Base-by-base conservation (phyloP, 306 rosid genomes). In the Canavalia gladiata region DNA sequence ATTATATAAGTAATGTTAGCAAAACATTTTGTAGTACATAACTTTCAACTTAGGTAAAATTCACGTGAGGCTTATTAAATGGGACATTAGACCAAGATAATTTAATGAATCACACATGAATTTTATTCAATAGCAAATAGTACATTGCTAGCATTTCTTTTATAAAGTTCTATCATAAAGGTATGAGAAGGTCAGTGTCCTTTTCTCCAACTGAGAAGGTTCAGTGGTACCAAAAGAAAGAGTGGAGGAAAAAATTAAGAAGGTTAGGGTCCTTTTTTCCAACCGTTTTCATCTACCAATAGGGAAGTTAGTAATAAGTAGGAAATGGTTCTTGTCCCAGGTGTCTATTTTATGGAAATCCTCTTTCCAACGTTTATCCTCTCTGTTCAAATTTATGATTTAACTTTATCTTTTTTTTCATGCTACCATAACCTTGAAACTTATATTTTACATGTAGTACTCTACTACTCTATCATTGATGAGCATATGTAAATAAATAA, bases 271-370 rank as follows among this genome's bases (percentile, higher is more conserved):
- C 10, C 29, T 11, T 64, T 64, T 12, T 35, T 35, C 2, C 42
- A 33, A 10, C 42, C 4, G 67, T 42, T 31, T 60, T 33, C 7
- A 31, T 60, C 67, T 60, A 60, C 39, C 65, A 30, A 58, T 11
- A 18, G 31, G 18, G 59, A 54, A 60, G 18, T 31, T 60, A 37
- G 2, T 37, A 60, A 47, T 68, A 34, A 33, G 13, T 49, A 49
- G 60, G 49, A 51, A 72, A 72, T 51, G n/a, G 18, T 70, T 68
- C 33, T 35, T 57, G 12, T 59, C 65, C 28, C 41, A 57, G 4
- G 9, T 59, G 41, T 31, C 41, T 59, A 59, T 30, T 60, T 18
- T 72, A 9, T 52, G 10, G 29, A 10, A 72, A 51, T 35, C 34
- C 42, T 49, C 75, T 47, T 6, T 70, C 30, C 30, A 28, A 46